These are phyloP conservation scores for Epichloe baconii DNA, from an alignment of 2,329 filamentous ascomycete species.

Conservation along the genomic window DNA sequence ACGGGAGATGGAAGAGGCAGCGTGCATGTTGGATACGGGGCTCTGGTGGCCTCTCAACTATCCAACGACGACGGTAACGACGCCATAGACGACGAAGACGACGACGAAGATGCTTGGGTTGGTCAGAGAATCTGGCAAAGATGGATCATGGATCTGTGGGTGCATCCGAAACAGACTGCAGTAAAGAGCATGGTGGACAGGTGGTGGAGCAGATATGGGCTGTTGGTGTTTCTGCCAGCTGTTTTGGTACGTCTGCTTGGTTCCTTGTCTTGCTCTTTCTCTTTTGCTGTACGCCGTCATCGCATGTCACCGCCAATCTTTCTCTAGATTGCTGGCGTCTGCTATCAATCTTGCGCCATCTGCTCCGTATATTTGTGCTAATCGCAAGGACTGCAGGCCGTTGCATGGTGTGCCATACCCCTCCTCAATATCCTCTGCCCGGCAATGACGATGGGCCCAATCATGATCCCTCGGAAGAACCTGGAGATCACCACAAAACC, in stretches of 20 bases:
- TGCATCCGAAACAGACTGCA: slow-evolving; percentile 44
- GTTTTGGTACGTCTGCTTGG: slow-evolving; percentile 32
- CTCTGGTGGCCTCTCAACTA: slow-evolving; percentile 32
- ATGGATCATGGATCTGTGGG: slow-evolving; percentile 40
- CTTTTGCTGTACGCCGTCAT: background rate
- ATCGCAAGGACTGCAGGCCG: slow-evolving; percentile 28
- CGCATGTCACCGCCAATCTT: background rate
- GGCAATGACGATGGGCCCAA: slow-evolving; percentile 24
- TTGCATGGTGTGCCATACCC: slow-evolving; percentile 52
- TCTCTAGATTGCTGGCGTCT: background rate
- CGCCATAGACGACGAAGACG: slow-evolving; percentile 12
- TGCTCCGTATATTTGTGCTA: background rate
- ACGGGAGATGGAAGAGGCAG: slow-evolving; percentile 30
- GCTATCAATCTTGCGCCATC: too few species aligned
- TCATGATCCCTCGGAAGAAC: slow-evolving; percentile 10
- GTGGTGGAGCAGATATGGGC: slow-evolving; percentile 51
- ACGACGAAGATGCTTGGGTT: slow-evolving; percentile 17
- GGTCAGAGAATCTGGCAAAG: slow-evolving; percentile 23
- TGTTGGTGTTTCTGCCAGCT: slow-evolving; percentile 49
- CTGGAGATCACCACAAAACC: slow-evolving; percentile 19
- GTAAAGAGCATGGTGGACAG: slow-evolving; percentile 45
- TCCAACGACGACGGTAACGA: slow-evolving; percentile 20
- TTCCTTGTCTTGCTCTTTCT: background rate
- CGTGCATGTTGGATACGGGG: slow-evolving; percentile 44
- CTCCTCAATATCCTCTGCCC: slow-evolving; percentile 46